Conservation (phyloP, 768 basidiomycete genomes). For the Coprinopsis strossmayeri region DNA sequence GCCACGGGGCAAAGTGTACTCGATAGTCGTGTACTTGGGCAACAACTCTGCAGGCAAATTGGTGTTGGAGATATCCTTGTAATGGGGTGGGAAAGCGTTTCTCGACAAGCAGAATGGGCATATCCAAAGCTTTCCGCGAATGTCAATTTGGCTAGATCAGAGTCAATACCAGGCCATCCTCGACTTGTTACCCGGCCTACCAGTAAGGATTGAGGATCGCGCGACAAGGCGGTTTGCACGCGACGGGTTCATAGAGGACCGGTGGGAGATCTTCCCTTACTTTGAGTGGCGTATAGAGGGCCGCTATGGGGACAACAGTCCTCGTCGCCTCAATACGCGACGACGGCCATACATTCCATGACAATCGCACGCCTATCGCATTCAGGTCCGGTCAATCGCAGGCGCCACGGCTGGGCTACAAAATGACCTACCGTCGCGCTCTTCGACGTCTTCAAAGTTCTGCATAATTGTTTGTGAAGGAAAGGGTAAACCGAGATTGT, state of each 20-base stretch:
- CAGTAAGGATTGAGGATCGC: constrained; percentile 98
- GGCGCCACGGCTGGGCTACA: background rate
- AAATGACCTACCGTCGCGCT: constrained; percentile 73
- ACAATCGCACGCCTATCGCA: constrained; percentile 76
- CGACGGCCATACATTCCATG: constrained; percentile 99
- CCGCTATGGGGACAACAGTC: constrained; percentile 97
- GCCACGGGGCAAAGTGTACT: constrained; percentile 93
- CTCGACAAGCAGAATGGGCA: constrained; percentile 97
- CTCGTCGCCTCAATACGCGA: constrained; percentile 97
- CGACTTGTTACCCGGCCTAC: constrained; percentile 36
- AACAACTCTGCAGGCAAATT: constrained; percentile 95
- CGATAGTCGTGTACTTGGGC: constrained; percentile 98
- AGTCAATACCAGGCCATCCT: constrained; percentile 3
- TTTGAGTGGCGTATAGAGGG: constrained; percentile 94
- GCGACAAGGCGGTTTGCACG: constrained; percentile 96
- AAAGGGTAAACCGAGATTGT: constrained; percentile 22
- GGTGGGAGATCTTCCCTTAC: constrained; percentile 90
- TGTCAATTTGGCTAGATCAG: constrained; percentile 85
- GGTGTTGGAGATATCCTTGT: constrained; percentile 96
- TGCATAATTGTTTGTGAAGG: constrained; percentile 42
- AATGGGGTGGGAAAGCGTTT: constrained; percentile 96
- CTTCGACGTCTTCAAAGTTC: constrained; percentile 96
- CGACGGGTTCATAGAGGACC: constrained; percentile 96
- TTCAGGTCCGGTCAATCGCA: background rate
- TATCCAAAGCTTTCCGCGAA: constrained; percentile 98